Conservation (phyloP, 75 land plant species). For the Chamaecyparis obtusa region DNA sequence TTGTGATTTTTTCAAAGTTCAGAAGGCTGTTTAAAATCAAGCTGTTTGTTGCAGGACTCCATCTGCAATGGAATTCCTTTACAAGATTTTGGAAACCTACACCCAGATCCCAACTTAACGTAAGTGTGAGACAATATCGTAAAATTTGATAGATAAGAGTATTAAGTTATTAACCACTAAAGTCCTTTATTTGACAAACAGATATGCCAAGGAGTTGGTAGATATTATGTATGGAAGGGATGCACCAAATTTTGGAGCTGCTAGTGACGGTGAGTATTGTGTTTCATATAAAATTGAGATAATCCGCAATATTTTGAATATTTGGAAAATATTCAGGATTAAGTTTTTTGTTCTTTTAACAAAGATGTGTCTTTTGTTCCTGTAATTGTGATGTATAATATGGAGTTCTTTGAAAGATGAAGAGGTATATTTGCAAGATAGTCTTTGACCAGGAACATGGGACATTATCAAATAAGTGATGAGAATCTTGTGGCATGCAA, state of each 20-base stretch:
- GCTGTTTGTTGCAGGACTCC: constrained; percentile 37
- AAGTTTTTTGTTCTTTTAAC: not conserved
- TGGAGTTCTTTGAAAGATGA: not conserved
- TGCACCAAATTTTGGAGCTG: constrained; percentile 93
- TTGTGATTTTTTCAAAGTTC: not conserved
- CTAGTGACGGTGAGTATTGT: constrained; percentile 79
- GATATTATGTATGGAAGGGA: constrained; percentile 60
- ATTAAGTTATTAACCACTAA: not conserved
- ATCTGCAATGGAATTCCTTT: constrained; percentile 79
- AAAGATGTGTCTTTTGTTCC: not conserved
- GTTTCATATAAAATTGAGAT: not conserved
- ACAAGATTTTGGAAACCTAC: constrained; percentile 96
- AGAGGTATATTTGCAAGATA: not conserved
- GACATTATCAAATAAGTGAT: not conserved
- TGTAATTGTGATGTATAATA: not conserved
- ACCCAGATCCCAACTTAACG: constrained; percentile 98
- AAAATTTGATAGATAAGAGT: not conserved
- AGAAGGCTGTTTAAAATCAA: not conserved
- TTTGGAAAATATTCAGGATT: not conserved
- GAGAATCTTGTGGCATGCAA: not conserved
- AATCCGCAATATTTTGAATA: not conserved
- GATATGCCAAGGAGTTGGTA: constrained; percentile 93
- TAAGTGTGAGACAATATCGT: constrained; percentile 24
- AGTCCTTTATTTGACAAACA: constrained; percentile 19
- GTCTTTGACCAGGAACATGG: not conserved